Evolutionary conservation across 176 grass and related monocot species (phyloP).

Genomic region (Oryza glumipatula): DNA sequence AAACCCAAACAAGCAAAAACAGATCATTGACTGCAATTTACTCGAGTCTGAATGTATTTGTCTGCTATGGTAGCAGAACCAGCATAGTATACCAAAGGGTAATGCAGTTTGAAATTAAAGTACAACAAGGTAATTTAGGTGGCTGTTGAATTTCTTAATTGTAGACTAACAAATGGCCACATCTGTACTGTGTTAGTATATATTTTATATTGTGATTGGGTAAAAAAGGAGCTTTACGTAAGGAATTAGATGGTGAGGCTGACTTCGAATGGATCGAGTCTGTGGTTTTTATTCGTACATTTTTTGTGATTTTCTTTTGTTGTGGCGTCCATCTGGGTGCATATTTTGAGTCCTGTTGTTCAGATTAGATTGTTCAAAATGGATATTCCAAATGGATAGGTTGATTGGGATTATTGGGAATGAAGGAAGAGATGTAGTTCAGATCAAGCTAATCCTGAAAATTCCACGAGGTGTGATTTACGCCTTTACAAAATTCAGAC

Average conservation of each 20-base stretch:
- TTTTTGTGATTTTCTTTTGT: background rate
- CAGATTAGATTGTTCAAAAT: background rate
- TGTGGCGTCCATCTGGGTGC: background rate
- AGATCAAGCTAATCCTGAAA: background rate
- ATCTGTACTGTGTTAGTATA: background rate
- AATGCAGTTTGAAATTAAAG: no score
- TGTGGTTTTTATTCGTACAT: background rate
- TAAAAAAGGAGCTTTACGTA: background rate
- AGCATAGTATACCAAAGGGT: background rate
- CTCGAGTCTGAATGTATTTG: constrained; percentile 1
- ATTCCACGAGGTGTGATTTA: no score
- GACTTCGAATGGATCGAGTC: background rate
- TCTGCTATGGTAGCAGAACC: background rate
- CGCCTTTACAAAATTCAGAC: no score
- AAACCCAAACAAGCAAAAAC: background rate
- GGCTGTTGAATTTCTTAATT: background rate
- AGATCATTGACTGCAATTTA: background rate
- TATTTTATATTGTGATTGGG: background rate
- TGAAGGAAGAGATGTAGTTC: background rate
- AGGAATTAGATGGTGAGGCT: background rate
- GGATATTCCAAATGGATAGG: background rate
- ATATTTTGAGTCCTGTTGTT: background rate
- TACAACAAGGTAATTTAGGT: background rate
- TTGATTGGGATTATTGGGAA: background rate
- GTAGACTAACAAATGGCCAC: background rate